Percentiles rank a stretch among this genome's conserved stretches.
These are phyloP conservation scores for Rhododendron henanense DNA, from an alignment of 148 eudicot species.

Conservation along the genomic window DNA sequence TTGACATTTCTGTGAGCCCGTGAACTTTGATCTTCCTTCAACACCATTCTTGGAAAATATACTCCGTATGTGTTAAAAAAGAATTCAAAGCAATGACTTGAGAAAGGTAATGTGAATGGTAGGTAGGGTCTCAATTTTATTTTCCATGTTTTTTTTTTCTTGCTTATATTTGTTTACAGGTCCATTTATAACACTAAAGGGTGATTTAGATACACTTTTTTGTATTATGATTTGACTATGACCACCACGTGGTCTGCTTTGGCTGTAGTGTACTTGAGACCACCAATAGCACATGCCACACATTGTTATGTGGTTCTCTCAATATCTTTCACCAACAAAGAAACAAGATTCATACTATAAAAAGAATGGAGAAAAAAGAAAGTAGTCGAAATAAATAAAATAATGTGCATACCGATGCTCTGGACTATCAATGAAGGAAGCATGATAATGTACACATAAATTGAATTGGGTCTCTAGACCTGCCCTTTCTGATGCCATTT, in stretches of 20 bases:
- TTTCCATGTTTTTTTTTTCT: not conserved
- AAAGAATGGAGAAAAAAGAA: not conserved
- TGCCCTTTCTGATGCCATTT: too few relatives aligned
- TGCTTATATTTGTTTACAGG: not conserved
- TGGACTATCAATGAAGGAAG: too few relatives aligned
- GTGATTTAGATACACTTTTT: too few relatives aligned
- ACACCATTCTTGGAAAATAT: not conserved
- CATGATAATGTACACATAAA: too few relatives aligned
- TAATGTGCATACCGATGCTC: too few relatives aligned
- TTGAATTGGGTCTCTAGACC: too few relatives aligned
- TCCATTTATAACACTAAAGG: not conserved
- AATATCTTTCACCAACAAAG: not conserved
- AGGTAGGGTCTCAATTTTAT: not conserved
- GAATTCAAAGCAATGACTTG: not conserved
- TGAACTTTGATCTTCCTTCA: not conserved
- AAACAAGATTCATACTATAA: not conserved
- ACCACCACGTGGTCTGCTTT: slow-evolving; percentile 6
- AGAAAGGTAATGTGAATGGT: not conserved
- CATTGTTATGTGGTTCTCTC: not conserved
- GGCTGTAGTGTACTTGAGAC: not conserved
- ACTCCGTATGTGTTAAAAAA: not conserved
- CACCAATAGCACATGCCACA: slow-evolving; percentile 7
- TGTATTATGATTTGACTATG: not conserved
- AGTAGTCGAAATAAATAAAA: too few relatives aligned
- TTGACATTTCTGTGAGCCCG: not conserved